These are phyloP conservation scores for Cyclanthera cordifolia DNA, from an alignment of 306 rosid genomes.

Conservation along the genomic window DNA sequence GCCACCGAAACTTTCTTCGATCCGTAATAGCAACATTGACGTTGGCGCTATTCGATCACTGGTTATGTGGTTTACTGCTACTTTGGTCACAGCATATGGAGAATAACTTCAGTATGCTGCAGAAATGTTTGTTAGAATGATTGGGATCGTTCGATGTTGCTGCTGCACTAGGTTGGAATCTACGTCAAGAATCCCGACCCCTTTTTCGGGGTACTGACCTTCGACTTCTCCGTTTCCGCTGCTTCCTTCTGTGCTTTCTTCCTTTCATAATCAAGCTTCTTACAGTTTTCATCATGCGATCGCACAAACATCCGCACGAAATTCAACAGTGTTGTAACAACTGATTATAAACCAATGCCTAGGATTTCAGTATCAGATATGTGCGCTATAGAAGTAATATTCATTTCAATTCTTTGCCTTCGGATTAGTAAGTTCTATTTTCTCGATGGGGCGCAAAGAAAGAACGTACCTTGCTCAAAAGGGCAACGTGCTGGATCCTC, in stretches of 20 bases:
- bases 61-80: neutral
- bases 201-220: conserved; percentile 29
- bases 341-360: conserved; percentile 18
- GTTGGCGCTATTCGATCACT: neutral
- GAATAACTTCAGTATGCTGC: conserved; percentile 1
- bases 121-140: neutral
- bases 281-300: conserved; percentile 56
- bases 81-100: neutral
- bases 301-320: conserved; percentile 49
- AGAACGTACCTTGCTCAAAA: conserved; percentile 17
- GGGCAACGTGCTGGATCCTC: conserved; percentile 22
- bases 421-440: neutral
- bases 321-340: conserved; percentile 48
- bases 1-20: neutral
- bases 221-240: conserved; percentile 33
- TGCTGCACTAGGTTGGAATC: conserved; percentile 34
- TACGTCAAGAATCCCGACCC: conserved; percentile 33
- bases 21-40: neutral
- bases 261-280: conserved; percentile 46
- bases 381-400: neutral
- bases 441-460: neutral
- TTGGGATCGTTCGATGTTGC: conserved; percentile 22
- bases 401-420: neutral
- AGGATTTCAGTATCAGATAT: neutral
- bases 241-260: conserved; percentile 56